Base-by-base conservation (phyloP, 495 filamentous ascomycete species). In the Apodospora peruviana region DNA sequence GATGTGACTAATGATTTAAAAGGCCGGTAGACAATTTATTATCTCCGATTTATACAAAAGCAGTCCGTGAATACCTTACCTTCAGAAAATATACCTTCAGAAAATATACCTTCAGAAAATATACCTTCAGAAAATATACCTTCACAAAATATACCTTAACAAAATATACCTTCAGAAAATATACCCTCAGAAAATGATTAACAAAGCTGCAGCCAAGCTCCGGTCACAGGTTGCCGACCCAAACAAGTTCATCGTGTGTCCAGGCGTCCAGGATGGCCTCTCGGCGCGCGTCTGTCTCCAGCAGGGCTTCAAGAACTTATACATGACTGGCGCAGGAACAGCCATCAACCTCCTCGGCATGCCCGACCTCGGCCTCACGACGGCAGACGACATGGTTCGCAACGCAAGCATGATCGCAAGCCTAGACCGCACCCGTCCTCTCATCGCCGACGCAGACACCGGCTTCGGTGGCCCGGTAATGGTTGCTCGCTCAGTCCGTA, bases 311-410 rank as follows among this genome's bases (percentile, higher is more conserved):
- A 77, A 86, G 17, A 74, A 67, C 21, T 51, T 87, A 36, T 87
- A 88, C 62, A 86, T 88, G 83, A 86, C 83, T 20, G 84, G 84
- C 16, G 84, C 84, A 9, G 85, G 83, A 14, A 85, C 83, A 3
- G 76, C 77, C 2, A 78, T 78, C 35, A 85, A 82, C 4, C 61
- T 73, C 2, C 73, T 86, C 0, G 84, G 85, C 11, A 72, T 77
- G 67, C 77, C 84, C 1, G 85, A 87, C 58, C 72, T 87, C 1
- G 83, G 82, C n/a, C 59, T 87, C 4, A 77, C 77, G 9, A 69
- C 66, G 10, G 69, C 81, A 42, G 74, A 80, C 56, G 84, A 88
- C 60, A 87, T 87, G 83, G 60, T 69, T 23, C 71, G 69, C 43
- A 80, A 86, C 55, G 83, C 83, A 0, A 69, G 75, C 40, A 85